phyloP scores from a whole-genome alignment of 768 basidiomycete species.

The Tylopilus intermedius region DNA sequence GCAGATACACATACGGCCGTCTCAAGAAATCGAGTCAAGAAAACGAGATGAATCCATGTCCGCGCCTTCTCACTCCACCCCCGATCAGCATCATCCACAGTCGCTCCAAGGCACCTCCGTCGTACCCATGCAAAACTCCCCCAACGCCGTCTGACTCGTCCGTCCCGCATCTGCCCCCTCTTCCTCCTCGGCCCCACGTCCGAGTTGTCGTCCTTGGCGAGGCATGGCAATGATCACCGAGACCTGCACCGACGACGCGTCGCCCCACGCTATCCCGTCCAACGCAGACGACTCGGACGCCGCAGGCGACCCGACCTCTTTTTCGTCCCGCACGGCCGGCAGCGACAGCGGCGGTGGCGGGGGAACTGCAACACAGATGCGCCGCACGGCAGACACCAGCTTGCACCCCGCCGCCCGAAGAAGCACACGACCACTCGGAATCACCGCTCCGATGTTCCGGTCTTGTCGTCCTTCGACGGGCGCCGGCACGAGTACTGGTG shows the following conservation, averaged over 20 bases:
- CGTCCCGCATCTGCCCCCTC: slow-evolving; percentile 3
- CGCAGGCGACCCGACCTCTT: not conserved
- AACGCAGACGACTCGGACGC: not conserved
- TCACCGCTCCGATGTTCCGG: not conserved
- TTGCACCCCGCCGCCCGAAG: not conserved
- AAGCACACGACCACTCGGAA: not conserved
- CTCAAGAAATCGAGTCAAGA: too few relatives aligned
- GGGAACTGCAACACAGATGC: not conserved
- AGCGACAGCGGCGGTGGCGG: not conserved
- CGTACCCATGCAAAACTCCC: slow-evolving; percentile 30
- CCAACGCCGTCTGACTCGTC: slow-evolving; percentile 25
- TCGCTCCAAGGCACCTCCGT: slow-evolving; percentile 17
- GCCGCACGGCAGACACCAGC: slow-evolving; percentile 1
- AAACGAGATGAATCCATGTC: not conserved
- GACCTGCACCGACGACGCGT: slow-evolving; percentile 30
- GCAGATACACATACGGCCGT: too few relatives aligned
- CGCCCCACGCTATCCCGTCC: slow-evolving; percentile 3
- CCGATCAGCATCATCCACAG: not conserved
- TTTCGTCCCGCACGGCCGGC: not conserved
- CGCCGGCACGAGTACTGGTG: not conserved
- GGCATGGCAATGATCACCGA: slow-evolving; percentile 43
- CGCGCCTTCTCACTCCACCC: not conserved
- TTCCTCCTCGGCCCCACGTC: not conserved
- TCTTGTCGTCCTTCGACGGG: not conserved
- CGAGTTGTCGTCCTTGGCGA: slow-evolving; percentile 3